Evolutionary conservation across 495 filamentous ascomycete genomes (phyloP).

Genomic region (Rusavskia elegans): DNA sequence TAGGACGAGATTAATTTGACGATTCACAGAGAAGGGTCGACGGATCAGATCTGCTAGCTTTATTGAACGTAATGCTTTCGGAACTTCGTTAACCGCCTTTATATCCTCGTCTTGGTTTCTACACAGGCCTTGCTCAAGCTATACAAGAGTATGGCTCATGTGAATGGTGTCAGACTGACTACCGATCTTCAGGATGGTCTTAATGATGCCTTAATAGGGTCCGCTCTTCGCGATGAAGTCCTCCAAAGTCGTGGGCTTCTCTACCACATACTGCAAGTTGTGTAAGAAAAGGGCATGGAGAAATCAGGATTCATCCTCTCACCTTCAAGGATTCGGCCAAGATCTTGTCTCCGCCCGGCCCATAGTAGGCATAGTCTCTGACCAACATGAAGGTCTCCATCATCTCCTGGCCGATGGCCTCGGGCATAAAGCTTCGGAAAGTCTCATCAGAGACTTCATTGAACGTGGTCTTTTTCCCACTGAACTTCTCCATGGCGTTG

Average conservation of each 20-base stretch:
- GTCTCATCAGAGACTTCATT: constrained; percentile 27
- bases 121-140: too few species aligned
- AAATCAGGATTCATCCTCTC: background rate
- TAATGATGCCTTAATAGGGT: background rate
- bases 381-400: constrained; percentile 37
- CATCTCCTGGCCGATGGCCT: constrained; percentile 29
- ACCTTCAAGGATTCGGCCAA: constrained; percentile 4
- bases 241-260: constrained; percentile 12
- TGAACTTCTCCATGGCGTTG: constrained; percentile 30
- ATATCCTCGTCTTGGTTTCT: too few species aligned
- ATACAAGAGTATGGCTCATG: too few species aligned
- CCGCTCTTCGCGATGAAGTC: constrained; percentile 5
- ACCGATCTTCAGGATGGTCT: background rate
- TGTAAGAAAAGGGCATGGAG: background rate
- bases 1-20: too few species aligned
- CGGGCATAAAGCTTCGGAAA: constrained; percentile 31
- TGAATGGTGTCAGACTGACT: background rate
- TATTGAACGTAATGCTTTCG: background rate
- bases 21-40: too few species aligned
- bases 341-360: constrained; percentile 14
- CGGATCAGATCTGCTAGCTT: too few species aligned
- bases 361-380: constrained; percentile 35
- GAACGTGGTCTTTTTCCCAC: constrained; percentile 28
- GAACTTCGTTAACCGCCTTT: too few species aligned
- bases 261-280: constrained; percentile 7